A percentile compares a stretch with the other conserved stretches of the same genome.
phyloP scores from a whole-genome alignment of 805 yeast species.

The Saccharomycopsis fodiens region DNA sequence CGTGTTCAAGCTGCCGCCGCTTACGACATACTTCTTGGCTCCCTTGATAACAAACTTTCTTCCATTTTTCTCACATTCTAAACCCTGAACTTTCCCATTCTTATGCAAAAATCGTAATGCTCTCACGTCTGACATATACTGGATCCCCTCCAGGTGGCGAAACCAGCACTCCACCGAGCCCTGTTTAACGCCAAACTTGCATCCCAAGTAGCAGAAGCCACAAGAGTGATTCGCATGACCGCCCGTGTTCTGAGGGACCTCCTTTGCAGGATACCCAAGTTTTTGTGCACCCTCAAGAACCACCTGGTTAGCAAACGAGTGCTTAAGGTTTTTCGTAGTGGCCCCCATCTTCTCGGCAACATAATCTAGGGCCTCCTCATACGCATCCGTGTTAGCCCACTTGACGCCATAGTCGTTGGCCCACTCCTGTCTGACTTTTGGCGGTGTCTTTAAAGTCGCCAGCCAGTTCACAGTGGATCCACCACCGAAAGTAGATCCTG shows the following conservation, averaged over 20 bases:
- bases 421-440: neutral
- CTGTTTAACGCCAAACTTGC: neutral
- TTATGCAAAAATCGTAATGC: neutral
- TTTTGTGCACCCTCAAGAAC: neutral
- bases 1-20: neutral
- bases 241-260: neutral
- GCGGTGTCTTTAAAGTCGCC: neutral
- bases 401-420: neutral
- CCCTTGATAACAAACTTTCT: neutral
- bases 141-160: neutral
- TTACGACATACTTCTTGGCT: neutral
- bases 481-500: neutral
- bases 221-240: neutral
- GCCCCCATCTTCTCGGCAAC: neutral
- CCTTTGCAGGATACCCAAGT: neutral
- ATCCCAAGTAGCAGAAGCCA: neutral
- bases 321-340: neutral
- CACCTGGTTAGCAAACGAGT: neutral
- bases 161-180: neutral
- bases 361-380: neutral
- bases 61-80: neutral
- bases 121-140: neutral
- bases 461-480: neutral
- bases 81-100: neutral
- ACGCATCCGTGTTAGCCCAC: neutral